These are phyloP conservation scores for Phanerochaete carnosa DNA, from an alignment of 768 basidiomycete species.

Conservation along the genomic window DNA sequence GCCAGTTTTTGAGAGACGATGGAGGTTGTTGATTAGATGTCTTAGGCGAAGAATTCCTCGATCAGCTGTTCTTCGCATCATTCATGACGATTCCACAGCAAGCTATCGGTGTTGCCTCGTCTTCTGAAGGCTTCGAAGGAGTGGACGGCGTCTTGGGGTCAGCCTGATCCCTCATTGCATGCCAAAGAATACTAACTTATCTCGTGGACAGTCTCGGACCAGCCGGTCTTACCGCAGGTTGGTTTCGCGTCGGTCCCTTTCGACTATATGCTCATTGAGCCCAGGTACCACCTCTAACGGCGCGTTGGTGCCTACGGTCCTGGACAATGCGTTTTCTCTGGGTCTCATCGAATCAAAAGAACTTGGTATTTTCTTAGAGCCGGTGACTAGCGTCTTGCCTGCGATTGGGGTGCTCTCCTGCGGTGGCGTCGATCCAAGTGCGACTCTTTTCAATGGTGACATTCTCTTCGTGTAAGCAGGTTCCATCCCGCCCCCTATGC, in stretches of 20 bases:
- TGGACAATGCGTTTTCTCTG: constrained; percentile 31
- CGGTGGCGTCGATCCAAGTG: constrained; percentile 5
- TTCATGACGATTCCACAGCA: constrained; percentile 48
- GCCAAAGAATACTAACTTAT: not conserved
- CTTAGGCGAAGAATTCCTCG: constrained; percentile 32
- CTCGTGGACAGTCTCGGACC: constrained; percentile 54
- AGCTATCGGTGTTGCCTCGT: constrained; percentile 60
- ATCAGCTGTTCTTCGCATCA: constrained; percentile 40
- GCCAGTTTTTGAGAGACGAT: constrained; percentile 20
- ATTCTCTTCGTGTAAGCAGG: not conserved
- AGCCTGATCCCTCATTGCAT: constrained; percentile 5
- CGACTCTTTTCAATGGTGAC: not conserved
- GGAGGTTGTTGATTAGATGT: not conserved
- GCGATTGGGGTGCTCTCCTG: constrained; percentile 10
- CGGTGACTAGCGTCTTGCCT: constrained; percentile 10
- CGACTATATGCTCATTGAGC: not conserved
- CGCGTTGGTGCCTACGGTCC: constrained; percentile 28
- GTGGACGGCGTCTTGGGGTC: constrained; percentile 68
- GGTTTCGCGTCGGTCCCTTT: too few relatives aligned
- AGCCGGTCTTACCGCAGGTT: constrained; percentile 44
- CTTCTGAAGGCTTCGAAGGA: constrained; percentile 36
- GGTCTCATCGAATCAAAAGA: constrained; percentile 25
- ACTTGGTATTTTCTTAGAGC: constrained; percentile 31
- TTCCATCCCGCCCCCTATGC: not conserved
- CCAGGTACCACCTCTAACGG: constrained; percentile 1